phyloP scores from a whole-genome alignment of 306 rosid genomes.

The Carpinus viminea region DNA sequence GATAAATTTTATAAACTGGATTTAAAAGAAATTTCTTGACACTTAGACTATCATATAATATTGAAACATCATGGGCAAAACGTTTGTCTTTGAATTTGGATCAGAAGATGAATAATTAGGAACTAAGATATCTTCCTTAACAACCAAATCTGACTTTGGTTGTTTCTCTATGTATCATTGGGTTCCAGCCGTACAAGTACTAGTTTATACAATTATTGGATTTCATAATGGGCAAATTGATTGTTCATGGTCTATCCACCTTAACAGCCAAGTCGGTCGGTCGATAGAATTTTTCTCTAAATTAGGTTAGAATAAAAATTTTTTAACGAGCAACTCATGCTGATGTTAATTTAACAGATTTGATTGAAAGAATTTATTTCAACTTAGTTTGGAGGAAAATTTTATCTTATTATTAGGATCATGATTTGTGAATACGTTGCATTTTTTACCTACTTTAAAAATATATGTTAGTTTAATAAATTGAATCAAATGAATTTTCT shows the following conservation, averaged over 20 bases:
- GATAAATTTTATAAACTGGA: too few species aligned
- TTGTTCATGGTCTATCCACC: slow-evolving; percentile 5
- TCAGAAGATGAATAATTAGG: background rate
- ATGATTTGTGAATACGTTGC: slow-evolving; percentile 14
- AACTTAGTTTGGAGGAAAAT: too few species aligned
- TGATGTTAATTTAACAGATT: too few species aligned
- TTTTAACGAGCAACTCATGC: too few species aligned
- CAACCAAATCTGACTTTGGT: background rate
- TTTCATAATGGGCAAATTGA: slow-evolving; percentile 9
- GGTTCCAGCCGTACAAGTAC: background rate
- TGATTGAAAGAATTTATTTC: too few species aligned
- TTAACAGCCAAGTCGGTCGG: slow-evolving; percentile 19
- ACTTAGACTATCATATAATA: background rate
- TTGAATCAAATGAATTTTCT: too few species aligned
- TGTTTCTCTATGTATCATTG: background rate
- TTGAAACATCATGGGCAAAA: background rate
- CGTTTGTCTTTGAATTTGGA: background rate
- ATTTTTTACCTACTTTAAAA: too few species aligned
- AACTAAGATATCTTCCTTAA: background rate
- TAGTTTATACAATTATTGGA: slow-evolving; percentile 17
- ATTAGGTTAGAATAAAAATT: too few species aligned
- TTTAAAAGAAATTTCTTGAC: background rate
- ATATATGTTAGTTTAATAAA: too few species aligned
- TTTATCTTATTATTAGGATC: background rate
- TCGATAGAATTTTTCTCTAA: too few species aligned